Percentiles rank a stretch among this genome's conserved stretches.
These are phyloP conservation scores for Diaporthe aspalathi DNA, from an alignment of 2,329 filamentous ascomycete genomes.

Conservation along the genomic window DNA sequence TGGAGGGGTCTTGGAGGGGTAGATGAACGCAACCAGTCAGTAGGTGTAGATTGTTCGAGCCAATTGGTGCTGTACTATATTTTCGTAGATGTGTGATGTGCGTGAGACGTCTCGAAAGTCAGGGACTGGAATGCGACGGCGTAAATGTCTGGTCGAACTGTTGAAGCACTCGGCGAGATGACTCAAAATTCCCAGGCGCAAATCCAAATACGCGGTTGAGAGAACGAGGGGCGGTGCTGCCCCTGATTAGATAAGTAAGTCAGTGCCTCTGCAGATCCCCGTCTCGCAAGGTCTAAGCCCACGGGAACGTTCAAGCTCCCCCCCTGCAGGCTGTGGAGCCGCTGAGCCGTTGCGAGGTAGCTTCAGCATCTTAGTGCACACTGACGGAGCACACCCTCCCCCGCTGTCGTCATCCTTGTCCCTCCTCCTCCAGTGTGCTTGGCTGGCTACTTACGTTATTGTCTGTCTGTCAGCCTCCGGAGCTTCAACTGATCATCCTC, in stretches of 20 bases:
- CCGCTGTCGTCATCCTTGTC: slow-evolving; percentile 37
- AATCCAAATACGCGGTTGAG: neutral
- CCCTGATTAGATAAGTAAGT: slow-evolving; percentile 38
- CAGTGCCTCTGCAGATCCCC: neutral
- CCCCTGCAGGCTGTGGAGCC: slow-evolving; percentile 22
- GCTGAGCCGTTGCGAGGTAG: neutral
- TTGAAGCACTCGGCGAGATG: slow-evolving; percentile 18
- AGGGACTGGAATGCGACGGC: neutral
- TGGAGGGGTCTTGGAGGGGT: neutral
- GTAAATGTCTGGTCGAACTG: neutral
- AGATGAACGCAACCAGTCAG: neutral
- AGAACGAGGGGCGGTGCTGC: slow-evolving; percentile 32
- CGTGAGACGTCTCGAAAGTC: neutral
- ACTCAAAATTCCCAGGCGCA: slow-evolving; percentile 37
- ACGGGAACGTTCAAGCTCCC: neutral
- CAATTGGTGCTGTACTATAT: slow-evolving; percentile 1
- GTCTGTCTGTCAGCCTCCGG: neutral
- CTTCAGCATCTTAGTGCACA: too few relatives aligned
- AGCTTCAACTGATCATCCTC: neutral
- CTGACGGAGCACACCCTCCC: neutral
- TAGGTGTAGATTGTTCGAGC: neutral
- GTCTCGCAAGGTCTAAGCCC: neutral
- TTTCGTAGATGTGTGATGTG: too few relatives aligned
- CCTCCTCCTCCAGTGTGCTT: neutral
- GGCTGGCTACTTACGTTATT: too few relatives aligned